Percentiles rank a stretch among this genome's conserved stretches.
phyloP scores from a whole-genome alignment of 768 basidiomycete species.

The Rhizopogon roseolus region DNA sequence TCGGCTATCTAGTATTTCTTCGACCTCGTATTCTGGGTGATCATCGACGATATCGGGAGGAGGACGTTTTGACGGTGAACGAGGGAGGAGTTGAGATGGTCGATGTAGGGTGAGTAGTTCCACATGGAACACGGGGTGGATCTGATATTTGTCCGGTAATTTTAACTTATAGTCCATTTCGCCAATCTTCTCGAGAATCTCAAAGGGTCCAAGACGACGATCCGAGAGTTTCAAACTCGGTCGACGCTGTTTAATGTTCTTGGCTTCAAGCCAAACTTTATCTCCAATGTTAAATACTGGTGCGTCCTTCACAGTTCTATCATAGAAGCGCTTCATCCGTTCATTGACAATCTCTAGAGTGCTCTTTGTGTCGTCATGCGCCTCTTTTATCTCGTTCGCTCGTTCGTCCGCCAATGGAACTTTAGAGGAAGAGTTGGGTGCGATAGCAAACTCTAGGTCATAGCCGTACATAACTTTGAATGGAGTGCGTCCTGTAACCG shows the following conservation, averaged over 20 bases:
- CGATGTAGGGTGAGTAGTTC: background rate
- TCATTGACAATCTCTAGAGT: slow-evolving; percentile 11
- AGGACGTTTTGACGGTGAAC: too few species aligned
- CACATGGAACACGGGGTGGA: background rate
- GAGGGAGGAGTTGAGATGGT: background rate
- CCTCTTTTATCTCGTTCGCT: slow-evolving; percentile 11
- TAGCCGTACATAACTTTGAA: slow-evolving; percentile 15
- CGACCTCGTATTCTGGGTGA: background rate
- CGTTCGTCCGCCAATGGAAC: slow-evolving; percentile 9
- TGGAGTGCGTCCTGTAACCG: slow-evolving; percentile 25
- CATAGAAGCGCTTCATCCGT: slow-evolving; percentile 17
- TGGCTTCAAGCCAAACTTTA: slow-evolving; percentile 18
- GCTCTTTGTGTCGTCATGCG: background rate
- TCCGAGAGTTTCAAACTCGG: slow-evolving; percentile 19
- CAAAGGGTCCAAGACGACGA: slow-evolving; percentile 14
- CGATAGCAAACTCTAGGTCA: background rate
- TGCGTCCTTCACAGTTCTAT: slow-evolving; percentile 4
- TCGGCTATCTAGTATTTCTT: background rate
- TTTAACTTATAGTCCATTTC: too few species aligned
- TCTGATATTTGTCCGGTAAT: background rate
- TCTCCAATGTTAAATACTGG: slow-evolving; percentile 14
- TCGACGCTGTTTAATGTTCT: slow-evolving; percentile 12
- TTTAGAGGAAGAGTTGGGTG: background rate
- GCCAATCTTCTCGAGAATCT: slow-evolving; percentile 15
- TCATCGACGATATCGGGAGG: too few species aligned